Evolutionary conservation across 805 yeast genomes (phyloP).

Genomic region (Candida germanica): DNA sequence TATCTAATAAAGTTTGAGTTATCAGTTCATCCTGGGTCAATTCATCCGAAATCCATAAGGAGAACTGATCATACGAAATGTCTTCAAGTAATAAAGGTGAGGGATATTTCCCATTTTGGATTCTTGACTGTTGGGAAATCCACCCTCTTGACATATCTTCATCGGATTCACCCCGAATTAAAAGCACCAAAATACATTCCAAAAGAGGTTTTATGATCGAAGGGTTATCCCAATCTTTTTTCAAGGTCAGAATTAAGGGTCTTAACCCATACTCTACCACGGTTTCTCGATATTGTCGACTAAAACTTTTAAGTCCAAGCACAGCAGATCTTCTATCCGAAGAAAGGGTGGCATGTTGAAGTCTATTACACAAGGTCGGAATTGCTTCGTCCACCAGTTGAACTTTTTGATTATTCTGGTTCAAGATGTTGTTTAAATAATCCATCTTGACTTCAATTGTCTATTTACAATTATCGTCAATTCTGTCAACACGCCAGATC

Average conservation of each 20-base stretch:
- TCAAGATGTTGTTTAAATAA: constrained; percentile 34
- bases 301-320: constrained; percentile 80
- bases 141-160: constrained; percentile 66
- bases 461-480: no score
- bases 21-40: constrained; percentile 54
- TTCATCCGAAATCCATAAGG: constrained; percentile 94
- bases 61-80: constrained; percentile 72
- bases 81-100: constrained; percentile 63
- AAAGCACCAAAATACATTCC: constrained; percentile 80
- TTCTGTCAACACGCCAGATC: background rate
- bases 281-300: constrained; percentile 83
- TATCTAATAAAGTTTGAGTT: constrained; percentile 30
- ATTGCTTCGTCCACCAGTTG: constrained; percentile 77
- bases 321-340: constrained; percentile 91
- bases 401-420: constrained; percentile 28
- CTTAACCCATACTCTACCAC: constrained; percentile 86
- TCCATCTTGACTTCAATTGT: constrained; percentile 24
- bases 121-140: constrained; percentile 72
- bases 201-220: constrained; percentile 74
- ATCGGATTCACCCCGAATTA: constrained; percentile 63
- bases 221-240: constrained; percentile 63
- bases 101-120: constrained; percentile 75
- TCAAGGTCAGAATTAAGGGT: constrained; percentile 64
- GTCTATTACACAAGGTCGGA: constrained; percentile 81
- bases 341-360: constrained; percentile 74